Base-by-base conservation (phyloP, 192 early-diverging fungal genomes). In the Coemansia sp. region DNA sequence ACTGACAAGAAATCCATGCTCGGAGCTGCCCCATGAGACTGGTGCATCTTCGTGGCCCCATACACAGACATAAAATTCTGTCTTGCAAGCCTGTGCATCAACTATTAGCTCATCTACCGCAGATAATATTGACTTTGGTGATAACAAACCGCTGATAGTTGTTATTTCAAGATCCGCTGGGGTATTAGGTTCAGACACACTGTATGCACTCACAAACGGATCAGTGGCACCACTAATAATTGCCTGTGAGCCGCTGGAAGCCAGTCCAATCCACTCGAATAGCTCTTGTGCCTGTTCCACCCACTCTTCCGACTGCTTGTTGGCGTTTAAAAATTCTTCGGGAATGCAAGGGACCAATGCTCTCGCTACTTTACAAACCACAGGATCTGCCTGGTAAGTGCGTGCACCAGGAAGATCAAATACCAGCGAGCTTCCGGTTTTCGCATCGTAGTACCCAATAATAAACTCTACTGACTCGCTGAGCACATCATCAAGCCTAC, bases 31-130 rank as follows among this genome's bases (percentile, higher is more conserved):
- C 73, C 72, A 75, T 18, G 78, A 81, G 9, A 75, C 49, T 0
- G 78, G 78, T 0, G 73, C 69, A 49, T 81, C 73, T 23, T 81
- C 78, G 54, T 67, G 59, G 31, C 78, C 78, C 78, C 78, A 81
- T 47, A 75, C 78, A 31, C 73, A 68, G 21, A 75, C 21, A 21
- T 66, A 64, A 7, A 64, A 19, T 24, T 49, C 50, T 4, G 19
- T 38, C 8, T 58, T 34, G 19, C 48, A 26, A 26, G 22, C 5
- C 38, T 28, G 16, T 30, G 26, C 58, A 12, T 54, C 28, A 24
- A 10, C 14, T 10, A 53, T 24, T 19, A 63, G 28, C 0, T 54
- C 31, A 2, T 62, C 50, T 0, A 57, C 49, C 5, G 56, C 21
- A 14, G 50, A 21, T 16, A 60, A 62, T 28, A 78, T 78, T 7